Evolutionary conservation across 805 yeast genomes (phyloP).

Genomic region (Zygosaccharomyces rouxii): DNA sequence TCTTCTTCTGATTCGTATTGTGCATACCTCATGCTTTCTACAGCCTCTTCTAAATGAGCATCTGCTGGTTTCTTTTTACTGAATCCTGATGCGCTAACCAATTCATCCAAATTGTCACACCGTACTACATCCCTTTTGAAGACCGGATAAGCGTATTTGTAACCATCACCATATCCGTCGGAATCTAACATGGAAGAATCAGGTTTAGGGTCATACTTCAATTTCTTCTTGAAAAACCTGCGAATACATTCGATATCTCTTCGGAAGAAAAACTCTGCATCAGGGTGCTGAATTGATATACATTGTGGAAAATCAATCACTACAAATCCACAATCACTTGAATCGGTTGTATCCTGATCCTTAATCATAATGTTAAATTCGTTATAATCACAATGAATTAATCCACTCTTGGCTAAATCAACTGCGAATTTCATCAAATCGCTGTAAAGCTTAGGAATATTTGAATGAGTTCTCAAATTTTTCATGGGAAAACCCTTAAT

Average conservation of each 20-base stretch:
- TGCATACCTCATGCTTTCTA: slow-evolving; percentile 56
- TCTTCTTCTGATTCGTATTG: slow-evolving; percentile 38
- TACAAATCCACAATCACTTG: slow-evolving; percentile 62
- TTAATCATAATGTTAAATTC: slow-evolving; percentile 91
- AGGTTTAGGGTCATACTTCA: slow-evolving; percentile 63
- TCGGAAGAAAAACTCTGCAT: slow-evolving; percentile 82
- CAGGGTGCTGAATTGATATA: slow-evolving; percentile 84
- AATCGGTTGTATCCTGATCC: slow-evolving; percentile 38
- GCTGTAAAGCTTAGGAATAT: slow-evolving; percentile 69
- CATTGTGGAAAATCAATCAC: slow-evolving; percentile 99
- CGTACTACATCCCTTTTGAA: slow-evolving; percentile 74
- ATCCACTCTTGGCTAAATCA: slow-evolving; percentile 76
- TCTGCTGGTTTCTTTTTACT: slow-evolving; percentile 50
- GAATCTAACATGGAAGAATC: slow-evolving; percentile 71
- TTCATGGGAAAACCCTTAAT: slow-evolving; percentile 90
- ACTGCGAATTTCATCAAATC: slow-evolving; percentile 85
- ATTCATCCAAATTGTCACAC: slow-evolving; percentile 66
- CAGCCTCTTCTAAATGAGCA: slow-evolving; percentile 72
- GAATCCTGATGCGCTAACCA: slow-evolving; percentile 88
- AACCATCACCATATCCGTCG: slow-evolving; percentile 81
- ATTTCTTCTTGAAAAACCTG: slow-evolving; percentile 72
- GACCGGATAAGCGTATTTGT: slow-evolving; percentile 68
- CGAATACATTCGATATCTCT: slow-evolving; percentile 92
- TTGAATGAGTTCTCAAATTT: slow-evolving; percentile 63
- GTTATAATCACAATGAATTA: slow-evolving; percentile 95